Conservation (phyloP, 2,329 filamentous ascomycete species). For the Fusarium secorum region DNA sequence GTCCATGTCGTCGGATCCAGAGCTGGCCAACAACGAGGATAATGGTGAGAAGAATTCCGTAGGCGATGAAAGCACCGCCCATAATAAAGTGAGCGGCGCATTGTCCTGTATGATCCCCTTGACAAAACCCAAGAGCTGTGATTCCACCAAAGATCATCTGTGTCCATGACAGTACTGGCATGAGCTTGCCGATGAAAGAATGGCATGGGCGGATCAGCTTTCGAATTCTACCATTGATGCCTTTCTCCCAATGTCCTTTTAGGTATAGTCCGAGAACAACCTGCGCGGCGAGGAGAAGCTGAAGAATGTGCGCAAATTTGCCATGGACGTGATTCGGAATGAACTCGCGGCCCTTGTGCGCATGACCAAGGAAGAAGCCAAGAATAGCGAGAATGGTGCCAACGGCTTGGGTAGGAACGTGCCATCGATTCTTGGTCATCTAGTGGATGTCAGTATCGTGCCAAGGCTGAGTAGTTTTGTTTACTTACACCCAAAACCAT, state of each 20-base stretch:
- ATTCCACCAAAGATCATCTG: conserved; percentile 98
- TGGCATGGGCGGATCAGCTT: conserved; percentile 76
- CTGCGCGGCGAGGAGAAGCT: conserved; percentile 80
- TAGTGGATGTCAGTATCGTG: conserved; percentile 46
- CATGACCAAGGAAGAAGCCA: conserved; percentile 91
- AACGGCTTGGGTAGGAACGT: conserved; percentile 85
- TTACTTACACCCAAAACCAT: conserved; percentile 89
- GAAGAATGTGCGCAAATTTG: conserved; percentile 79
- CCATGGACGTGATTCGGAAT: conserved; percentile 77
- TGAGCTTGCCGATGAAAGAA: conserved; percentile 82
- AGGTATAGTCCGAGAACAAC: conserved; percentile 85
- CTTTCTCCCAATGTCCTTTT: conserved; percentile 86
- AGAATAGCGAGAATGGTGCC: conserved; percentile 79
- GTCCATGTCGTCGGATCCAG: conserved; percentile 82
- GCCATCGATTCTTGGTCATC: conserved; percentile 91
- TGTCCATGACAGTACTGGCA: conserved; percentile 87
- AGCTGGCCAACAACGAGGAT: conserved; percentile 86
- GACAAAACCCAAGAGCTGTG: conserved; percentile 89
- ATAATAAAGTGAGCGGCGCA: conserved; percentile 98
- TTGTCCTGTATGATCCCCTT: conserved; percentile 88
- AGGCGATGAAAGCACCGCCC: conserved; percentile 95
- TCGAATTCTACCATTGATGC: conserved; percentile 81
- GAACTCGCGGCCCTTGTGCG: conserved; percentile 90
- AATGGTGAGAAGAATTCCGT: conserved; percentile 87
- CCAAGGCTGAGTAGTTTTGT: neutral